Evolutionary conservation across 1,139 yeast genomes (phyloP).

Genomic region (Sugiyamaella paludigena): DNA sequence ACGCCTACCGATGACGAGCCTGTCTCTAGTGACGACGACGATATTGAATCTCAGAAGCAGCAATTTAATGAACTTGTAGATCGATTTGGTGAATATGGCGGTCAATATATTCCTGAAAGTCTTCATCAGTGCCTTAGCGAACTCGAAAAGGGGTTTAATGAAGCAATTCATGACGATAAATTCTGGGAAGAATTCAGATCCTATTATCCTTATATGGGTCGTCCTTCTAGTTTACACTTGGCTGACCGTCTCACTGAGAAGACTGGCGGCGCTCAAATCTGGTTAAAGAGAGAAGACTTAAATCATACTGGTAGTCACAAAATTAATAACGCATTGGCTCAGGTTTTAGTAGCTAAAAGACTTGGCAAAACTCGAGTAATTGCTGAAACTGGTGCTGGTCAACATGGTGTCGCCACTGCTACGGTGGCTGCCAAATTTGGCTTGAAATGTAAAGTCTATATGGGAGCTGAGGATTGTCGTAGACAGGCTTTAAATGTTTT

Average conservation of each 20-base stretch:
- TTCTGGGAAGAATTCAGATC: conserved; percentile 92
- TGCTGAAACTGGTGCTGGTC: conserved; percentile 99
- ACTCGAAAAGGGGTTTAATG: conserved; percentile 81
- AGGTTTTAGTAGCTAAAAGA: conserved; percentile 85
- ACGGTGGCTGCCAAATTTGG: conserved; percentile 99
- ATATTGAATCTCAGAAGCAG: conserved; percentile 9
- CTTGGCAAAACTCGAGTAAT: conserved; percentile 86
- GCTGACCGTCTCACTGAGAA: conserved; percentile 88
- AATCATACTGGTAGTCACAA: conserved; percentile 98
- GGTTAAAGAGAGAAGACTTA: conserved; percentile 97
- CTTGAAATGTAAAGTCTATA: conserved; percentile 87
- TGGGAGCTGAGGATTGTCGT: conserved; percentile 99
- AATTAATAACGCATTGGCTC: conserved; percentile 94
- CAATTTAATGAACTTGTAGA: conserved; percentile 21
- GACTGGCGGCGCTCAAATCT: conserved; percentile 95
- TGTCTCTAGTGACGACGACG: neutral
- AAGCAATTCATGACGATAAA: conserved; percentile 78
- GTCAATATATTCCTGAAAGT: conserved; percentile 98
- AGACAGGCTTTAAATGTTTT: conserved; percentile 97
- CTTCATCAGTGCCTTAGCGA: conserved; percentile 87
- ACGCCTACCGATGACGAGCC: neutral
- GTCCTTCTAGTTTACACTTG: conserved; percentile 89
- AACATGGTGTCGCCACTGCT: conserved; percentile 99
- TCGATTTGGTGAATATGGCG: conserved; percentile 92
- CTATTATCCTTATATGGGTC: conserved; percentile 86